Evolutionary conservation across 495 filamentous ascomycete genomes (phyloP).

Genomic region (Neurospora sp.): DNA sequence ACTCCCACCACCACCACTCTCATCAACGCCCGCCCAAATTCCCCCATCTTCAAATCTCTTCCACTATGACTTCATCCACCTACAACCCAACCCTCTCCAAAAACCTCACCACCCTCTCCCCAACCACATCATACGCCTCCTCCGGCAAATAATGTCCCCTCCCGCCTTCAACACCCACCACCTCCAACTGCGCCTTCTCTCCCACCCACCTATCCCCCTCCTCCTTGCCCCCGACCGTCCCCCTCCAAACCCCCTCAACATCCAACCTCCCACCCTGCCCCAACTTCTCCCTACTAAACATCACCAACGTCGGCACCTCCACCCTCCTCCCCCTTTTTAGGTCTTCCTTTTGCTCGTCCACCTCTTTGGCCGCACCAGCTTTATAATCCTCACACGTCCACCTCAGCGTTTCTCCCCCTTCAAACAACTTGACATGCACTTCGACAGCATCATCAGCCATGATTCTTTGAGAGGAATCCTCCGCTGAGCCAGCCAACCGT

Average conservation of each 20-base stretch:
- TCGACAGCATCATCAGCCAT: conserved; percentile 16
- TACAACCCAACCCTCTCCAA: conserved; percentile 1
- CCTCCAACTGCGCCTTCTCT: conserved; percentile 17
- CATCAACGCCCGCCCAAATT: neutral
- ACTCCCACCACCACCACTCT: too few relatives aligned
- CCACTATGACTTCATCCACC: neutral
- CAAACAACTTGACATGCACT: conserved; percentile 33
- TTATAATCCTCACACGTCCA: conserved; percentile 39
- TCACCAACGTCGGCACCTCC: conserved; percentile 23
- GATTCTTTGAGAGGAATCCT: neutral
- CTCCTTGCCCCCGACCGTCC: neutral
- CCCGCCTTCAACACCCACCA: conserved; percentile 24
- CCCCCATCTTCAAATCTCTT: neutral
- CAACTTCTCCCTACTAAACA: conserved; percentile 28
- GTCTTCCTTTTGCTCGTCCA: conserved; percentile 32
- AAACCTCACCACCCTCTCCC: conserved; percentile 22
- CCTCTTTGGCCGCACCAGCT: conserved; percentile 32
- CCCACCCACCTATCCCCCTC: conserved; percentile 26
- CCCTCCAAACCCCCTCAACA: conserved; percentile 34
- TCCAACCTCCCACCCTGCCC: conserved; percentile 35
- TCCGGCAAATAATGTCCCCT: conserved; percentile 44
- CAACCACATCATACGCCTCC: conserved; percentile 33
- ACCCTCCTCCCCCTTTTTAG: conserved; percentile 36
- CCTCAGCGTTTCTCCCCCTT: conserved; percentile 23
- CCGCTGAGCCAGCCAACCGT: conserved; percentile 17